phyloP scores from a whole-genome alignment of 768 basidiomycete genomes.

The Inosperma sp. region DNA sequence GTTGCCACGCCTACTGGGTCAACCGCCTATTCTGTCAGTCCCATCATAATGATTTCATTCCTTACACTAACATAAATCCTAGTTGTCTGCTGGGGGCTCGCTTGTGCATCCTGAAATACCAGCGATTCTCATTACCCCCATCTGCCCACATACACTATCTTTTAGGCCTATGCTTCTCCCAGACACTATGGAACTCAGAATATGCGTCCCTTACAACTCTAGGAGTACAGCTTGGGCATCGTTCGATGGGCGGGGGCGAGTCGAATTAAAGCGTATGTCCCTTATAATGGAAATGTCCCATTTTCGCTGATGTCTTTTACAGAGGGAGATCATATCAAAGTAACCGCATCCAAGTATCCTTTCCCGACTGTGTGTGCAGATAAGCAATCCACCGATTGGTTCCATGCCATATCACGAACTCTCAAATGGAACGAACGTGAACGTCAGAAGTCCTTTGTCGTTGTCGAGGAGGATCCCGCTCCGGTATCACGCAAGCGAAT shows the following conservation, averaged over 20 bases:
- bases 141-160: constrained; percentile 96
- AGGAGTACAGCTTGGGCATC: constrained; percentile 98
- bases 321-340: constrained; percentile 99
- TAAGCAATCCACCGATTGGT: constrained; percentile 98
- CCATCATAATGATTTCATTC: neutral
- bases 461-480: constrained; percentile 82
- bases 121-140: constrained; percentile 91
- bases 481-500: constrained; percentile 32
- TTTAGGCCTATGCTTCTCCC: constrained; percentile 99
- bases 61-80: constrained; percentile 12
- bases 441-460: constrained; percentile 97
- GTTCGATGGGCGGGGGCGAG: constrained; percentile 94
- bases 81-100: constrained; percentile 95
- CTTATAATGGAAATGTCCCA: neutral
- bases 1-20: constrained; percentile 98
- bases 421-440: constrained; percentile 99
- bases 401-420: constrained; percentile 93
- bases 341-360: constrained; percentile 94
- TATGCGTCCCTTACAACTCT: constrained; percentile 99
- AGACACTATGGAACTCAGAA: constrained; percentile 96
- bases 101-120: constrained; percentile 98
- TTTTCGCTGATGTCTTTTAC: constrained; percentile 16
- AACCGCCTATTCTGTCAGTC: constrained; percentile 90
- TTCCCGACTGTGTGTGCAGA: constrained; percentile 99
- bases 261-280: constrained; percentile 94